Base-by-base conservation (phyloP, 83 land plant species). In the Thuja plicata region DNA sequence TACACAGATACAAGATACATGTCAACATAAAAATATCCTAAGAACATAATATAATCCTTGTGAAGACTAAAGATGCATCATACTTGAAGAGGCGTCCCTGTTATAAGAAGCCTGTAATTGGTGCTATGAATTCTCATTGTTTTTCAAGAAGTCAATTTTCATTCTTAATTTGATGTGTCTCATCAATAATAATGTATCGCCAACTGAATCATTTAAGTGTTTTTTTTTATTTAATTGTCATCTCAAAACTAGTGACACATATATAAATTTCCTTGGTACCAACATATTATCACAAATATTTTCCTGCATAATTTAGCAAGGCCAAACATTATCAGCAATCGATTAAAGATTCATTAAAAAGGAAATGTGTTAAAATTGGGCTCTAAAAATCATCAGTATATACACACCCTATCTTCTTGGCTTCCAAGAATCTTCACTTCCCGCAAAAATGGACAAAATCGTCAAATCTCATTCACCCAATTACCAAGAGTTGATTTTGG, bases 61-160 rank as follows among this genome's bases (percentile, higher is more conserved):
- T 50, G 27, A 50, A 40, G 60, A 5, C 50, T 8, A 52, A 52
- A 84, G 40, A 40, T n/a, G 8, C 35, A 57, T 48, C 34, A n/a
- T 91, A 97, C 99, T 97, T 98, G 99, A 85, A 98, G 96, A 34
- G 99, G 99, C 6, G 99, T 98, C 43, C 99, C 99, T 1, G 99
- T 98, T 52, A 98, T 98, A 50, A 98, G 97, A 88, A 98, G 95
- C 66, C 99, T 95, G 76, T 96, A 98, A 87, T 98, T 98, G 37
- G 99, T 98, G 78, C 88, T 94, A 88, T 94, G 97, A 19, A 98
- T 90, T n/a, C 99, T 94, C 99, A 98, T 98, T 87, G 99, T 98
- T 88, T 97, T 98, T 40, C 95, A 27, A 98, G 95, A 89, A 98
- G 97, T 19, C 99, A 98, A 87, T 97, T 97, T 87, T 98, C 99